These are phyloP conservation scores for Boletus patriciae DNA, from an alignment of 768 basidiomycete genomes.

Conservation along the genomic window DNA sequence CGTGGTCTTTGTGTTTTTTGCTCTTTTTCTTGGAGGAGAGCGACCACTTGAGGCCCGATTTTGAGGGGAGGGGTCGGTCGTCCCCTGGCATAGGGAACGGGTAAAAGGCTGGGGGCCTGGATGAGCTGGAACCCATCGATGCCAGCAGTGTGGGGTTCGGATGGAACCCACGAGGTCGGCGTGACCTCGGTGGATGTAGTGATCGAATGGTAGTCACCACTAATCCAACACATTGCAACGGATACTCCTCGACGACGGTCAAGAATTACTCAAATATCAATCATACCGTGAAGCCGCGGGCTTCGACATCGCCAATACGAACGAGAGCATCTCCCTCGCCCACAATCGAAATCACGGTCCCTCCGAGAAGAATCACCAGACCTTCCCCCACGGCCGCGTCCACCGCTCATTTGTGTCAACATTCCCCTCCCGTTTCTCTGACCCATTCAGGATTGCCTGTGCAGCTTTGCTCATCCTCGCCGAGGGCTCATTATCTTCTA, in stretches of 20 bases:
- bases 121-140: slow-evolving; percentile 27
- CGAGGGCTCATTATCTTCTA: no score
- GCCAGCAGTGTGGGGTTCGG: not conserved
- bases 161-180: not conserved
- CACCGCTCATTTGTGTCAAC: slow-evolving; percentile 23
- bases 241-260: slow-evolving; percentile 2
- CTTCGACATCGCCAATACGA: slow-evolving; percentile 28
- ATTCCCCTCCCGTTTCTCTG: no score
- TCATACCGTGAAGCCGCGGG: slow-evolving; percentile 36
- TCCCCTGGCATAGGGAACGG: slow-evolving; percentile 21
- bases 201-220: no score
- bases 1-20: slow-evolving; percentile 21
- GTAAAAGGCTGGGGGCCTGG: slow-evolving; percentile 12
- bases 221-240: not conserved
- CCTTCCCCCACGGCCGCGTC: slow-evolving; percentile 45
- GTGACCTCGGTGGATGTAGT: not conserved
- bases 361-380: slow-evolving; percentile 35
- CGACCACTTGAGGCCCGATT: slow-evolving; percentile 18
- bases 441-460: no score
- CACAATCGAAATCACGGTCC: slow-evolving; percentile 40
- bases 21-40: slow-evolving; percentile 14
- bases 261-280: slow-evolving; percentile 15
- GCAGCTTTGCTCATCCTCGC: no score
- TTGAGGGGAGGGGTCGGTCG: slow-evolving; percentile 3
- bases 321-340: slow-evolving; percentile 40